Evolutionary conservation across 768 basidiomycete genomes (phyloP).

Genomic region (Mycena capillaripes): DNA sequence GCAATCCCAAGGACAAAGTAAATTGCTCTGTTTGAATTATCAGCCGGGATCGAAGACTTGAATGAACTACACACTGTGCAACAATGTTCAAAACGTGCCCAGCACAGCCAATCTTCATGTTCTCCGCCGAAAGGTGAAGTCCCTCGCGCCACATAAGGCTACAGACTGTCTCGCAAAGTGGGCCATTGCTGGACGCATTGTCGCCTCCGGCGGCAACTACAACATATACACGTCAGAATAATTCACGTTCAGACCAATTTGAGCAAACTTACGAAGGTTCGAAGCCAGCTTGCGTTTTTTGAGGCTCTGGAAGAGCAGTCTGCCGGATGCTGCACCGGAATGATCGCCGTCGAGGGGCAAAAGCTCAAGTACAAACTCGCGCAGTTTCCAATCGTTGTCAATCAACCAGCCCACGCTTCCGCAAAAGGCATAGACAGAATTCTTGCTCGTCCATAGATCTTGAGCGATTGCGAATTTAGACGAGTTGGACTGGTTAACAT

Average conservation of each 20-base stretch:
- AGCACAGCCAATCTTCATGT: conserved; percentile 21
- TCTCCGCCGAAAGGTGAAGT: conserved; percentile 4
- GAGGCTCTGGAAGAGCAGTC: neutral
- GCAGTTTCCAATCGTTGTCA: conserved; percentile 23
- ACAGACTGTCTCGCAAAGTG: neutral
- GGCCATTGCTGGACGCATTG: neutral
- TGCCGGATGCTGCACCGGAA: conserved; percentile 2
- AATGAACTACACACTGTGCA: neutral
- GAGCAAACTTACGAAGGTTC: neutral
- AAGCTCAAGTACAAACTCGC: conserved; percentile 25
- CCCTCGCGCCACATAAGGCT: neutral
- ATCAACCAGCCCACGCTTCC: conserved; percentile 24
- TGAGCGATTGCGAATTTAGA: conserved; percentile 30
- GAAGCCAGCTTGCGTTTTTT: neutral
- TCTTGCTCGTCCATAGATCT: conserved; percentile 37
- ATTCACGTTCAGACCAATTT: neutral
- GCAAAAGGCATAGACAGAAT: conserved; percentile 33
- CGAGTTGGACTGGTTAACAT: neutral
- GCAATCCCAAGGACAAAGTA: conserved; percentile 2
- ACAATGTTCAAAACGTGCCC: conserved; percentile 22
- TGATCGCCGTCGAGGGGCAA: conserved; percentile 21
- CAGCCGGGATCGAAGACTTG: neutral
- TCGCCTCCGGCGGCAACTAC: conserved; percentile 1
- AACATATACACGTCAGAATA: too few species aligned
- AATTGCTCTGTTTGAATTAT: neutral